Percentiles rank a stretch among this genome's conserved stretches.
Conservation (phyloP, 192 early-diverging fungal species). For the Coemansia sp. region DNA sequence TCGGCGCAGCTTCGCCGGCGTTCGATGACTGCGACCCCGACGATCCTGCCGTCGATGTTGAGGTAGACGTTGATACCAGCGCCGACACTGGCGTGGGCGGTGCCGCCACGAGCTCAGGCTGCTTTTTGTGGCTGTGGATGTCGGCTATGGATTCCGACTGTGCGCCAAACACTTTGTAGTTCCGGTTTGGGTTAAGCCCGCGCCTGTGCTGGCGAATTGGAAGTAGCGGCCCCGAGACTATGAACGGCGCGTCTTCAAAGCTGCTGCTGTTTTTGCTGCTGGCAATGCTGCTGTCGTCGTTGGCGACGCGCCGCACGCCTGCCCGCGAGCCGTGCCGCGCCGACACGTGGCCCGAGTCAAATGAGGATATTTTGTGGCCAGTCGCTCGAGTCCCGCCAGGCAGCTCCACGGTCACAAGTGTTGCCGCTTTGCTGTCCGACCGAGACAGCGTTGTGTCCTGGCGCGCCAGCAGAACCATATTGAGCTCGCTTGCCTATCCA, state of each 20-base stretch:
- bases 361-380: constrained; percentile 13
- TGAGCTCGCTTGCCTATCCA: not conserved
- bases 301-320: not conserved
- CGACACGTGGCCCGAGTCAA: constrained; percentile 11
- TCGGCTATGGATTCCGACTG: constrained; percentile 15
- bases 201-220: constrained; percentile 44
- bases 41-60: constrained; percentile 33
- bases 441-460: constrained; percentile 12
- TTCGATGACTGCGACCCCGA: constrained; percentile 35
- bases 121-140: constrained; percentile 10
- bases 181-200: constrained; percentile 37
- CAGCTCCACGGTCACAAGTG: constrained; percentile 11
- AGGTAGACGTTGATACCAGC: constrained; percentile 23
- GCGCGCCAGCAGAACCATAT: constrained; percentile 25
- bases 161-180: constrained; percentile 41
- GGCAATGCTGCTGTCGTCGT: constrained; percentile 7
- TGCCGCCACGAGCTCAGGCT: constrained; percentile 18
- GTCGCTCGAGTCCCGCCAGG: not conserved
- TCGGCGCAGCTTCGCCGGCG: constrained; percentile 5
- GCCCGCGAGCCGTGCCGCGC: not conserved
- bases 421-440: constrained; percentile 6
- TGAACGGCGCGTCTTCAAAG: constrained; percentile 35
- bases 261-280: constrained; percentile 17
- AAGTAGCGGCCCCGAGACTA: constrained; percentile 44
- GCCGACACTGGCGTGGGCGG: constrained; percentile 48